phyloP scores from a whole-genome alignment of 1,284 basidiomycete genomes.

The Psilocybe mexicana region DNA sequence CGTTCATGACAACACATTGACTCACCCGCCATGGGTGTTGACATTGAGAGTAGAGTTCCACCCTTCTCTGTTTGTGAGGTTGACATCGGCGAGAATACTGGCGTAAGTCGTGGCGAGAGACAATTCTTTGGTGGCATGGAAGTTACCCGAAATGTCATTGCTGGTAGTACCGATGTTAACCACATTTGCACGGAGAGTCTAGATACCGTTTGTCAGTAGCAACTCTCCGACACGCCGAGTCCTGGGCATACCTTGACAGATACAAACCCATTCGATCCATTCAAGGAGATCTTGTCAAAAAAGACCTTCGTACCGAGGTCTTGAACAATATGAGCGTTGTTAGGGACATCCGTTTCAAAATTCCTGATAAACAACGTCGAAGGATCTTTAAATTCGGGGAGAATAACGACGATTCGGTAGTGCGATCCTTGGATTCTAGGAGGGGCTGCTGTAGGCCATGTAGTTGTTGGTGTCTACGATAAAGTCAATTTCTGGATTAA shows the following conservation, averaged over 20 bases:
- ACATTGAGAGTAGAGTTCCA: not conserved
- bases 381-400: constrained; percentile 27
- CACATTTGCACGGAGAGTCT: not conserved
- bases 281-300: constrained; percentile 32
- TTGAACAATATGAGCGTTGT: constrained; percentile 31
- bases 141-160: constrained; percentile 33
- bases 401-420: constrained; percentile 35
- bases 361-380: constrained; percentile 30
- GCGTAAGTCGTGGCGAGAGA: constrained; percentile 36
- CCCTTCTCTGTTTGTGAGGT: constrained; percentile 5
- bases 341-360: constrained; percentile 41
- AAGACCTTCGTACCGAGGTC: constrained; percentile 28
- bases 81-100: constrained; percentile 33
- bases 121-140: constrained; percentile 34
- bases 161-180: not conserved
- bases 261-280: constrained; percentile 34
- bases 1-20: not conserved
- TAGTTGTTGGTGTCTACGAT: constrained; percentile 19
- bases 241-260: constrained; percentile 24
- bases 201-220: not conserved
- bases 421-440: constrained; percentile 5
- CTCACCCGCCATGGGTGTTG: not conserved
- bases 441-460: not conserved
- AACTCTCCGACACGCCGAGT: not conserved
- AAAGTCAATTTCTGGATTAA: not conserved